Conservation (phyloP, 805 yeast genomes). For the Schizosaccharomyces lindneri region DNA sequence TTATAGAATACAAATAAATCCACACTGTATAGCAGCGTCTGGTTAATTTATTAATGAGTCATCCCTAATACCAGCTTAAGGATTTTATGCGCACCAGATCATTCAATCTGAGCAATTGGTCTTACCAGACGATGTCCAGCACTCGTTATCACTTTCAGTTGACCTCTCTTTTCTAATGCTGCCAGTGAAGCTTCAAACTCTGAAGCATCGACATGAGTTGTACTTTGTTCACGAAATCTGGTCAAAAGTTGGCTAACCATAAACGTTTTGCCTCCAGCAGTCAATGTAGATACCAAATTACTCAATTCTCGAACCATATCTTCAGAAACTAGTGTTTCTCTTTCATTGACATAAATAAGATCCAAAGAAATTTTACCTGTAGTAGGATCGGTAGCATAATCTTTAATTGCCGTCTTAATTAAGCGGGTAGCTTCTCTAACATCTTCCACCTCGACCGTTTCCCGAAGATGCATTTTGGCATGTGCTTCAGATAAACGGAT, state of each 20-base stretch:
- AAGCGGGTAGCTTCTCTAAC: constrained; percentile 84
- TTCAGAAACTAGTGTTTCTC: constrained; percentile 57
- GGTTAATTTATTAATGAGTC: background rate
- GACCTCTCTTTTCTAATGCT: constrained; percentile 46
- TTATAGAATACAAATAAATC: no score
- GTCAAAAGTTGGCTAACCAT: constrained; percentile 34
- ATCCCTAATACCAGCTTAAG: background rate
- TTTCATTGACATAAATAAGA: constrained; percentile 77
- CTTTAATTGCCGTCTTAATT: constrained; percentile 82
- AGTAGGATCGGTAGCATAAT: constrained; percentile 90
- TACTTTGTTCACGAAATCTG: constrained; percentile 39
- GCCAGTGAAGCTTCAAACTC: constrained; percentile 47
- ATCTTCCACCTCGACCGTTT: constrained; percentile 47
- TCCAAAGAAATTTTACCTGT: constrained; percentile 97
- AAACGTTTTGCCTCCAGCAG: constrained; percentile 20
- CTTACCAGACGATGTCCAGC: background rate
- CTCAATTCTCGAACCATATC: constrained; percentile 40
- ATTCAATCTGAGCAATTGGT: background rate
- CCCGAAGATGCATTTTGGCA: constrained; percentile 76
- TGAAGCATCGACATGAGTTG: constrained; percentile 38
- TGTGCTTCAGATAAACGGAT: constrained; percentile 87
- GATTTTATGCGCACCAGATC: background rate
- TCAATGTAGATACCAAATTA: constrained; percentile 20
- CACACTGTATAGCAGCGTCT: no score
- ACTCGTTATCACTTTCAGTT: constrained; percentile 34